Base-by-base conservation (phyloP, 2,329 filamentous ascomycete genomes). In the Fusarium torulosum region DNA sequence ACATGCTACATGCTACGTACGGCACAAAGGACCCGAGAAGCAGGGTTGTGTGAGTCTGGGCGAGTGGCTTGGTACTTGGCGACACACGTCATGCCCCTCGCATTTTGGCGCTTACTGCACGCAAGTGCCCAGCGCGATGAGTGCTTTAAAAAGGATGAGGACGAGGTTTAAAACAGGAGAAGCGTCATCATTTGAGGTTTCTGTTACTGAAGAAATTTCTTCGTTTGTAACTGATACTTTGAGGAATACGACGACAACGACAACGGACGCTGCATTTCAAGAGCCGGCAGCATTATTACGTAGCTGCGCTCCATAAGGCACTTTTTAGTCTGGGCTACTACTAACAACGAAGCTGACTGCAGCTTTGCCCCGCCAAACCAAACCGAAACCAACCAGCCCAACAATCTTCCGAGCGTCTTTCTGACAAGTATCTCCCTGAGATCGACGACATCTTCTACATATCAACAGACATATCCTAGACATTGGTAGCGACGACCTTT, bases 11-110 rank as follows among this genome's bases (percentile, higher is more conserved):
- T 29, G 27, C 27, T 29, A 29, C 23, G 4, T 23, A 69, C 66
- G 66, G 66, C 66, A 72, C 59, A 57, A 59, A 53, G 56, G 60
- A 65, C 51, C 70, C 68, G 72, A 72, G 41, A 69, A 72, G 63
- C 72, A 74, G 72, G 72, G 70, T 70, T 73, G 50, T 53, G 62
- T 56, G 40, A 53, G 70, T 62, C 72, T 74, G 70, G 72, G 72
- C 72, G 53, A 62, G 72, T 74, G 72, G 72, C 72, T 74, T 74
- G 68, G 72, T 61, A 67, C 72, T 74, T 74, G 72, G 72, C 72
- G 53, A 68, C 69, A 73, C 72, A 74, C 72, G 72, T 74, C 72
- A 74, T 74, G 72, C 67, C 70, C 67, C 69, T 74, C 72, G 70
- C 46, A 29, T 65, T 58, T 67, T 65, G 60, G 64, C 69, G 66